Percentiles rank a stretch among this genome's conserved stretches.
phyloP scores from a whole-genome alignment of 805 yeast genomes.

The Yarrowia yakushimensis region DNA sequence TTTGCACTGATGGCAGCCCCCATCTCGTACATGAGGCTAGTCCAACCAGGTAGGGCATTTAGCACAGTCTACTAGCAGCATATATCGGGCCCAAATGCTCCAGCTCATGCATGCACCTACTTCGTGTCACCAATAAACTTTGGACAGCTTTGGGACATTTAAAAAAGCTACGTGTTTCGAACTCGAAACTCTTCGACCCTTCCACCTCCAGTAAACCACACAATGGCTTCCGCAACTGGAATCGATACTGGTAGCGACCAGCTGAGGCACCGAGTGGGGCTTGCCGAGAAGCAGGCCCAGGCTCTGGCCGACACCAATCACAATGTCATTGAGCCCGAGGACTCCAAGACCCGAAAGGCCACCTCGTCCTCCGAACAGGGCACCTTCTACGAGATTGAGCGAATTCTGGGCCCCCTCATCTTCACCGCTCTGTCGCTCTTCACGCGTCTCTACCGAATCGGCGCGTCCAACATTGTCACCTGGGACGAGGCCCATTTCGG shows the following conservation, averaged over 20 bases:
- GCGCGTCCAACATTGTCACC: constrained; percentile 65
- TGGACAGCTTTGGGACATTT: constrained; percentile 14
- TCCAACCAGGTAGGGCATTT: background rate
- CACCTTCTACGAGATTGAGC: constrained; percentile 19
- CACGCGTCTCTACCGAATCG: constrained; percentile 58
- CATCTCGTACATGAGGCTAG: background rate
- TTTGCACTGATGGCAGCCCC: too few species aligned
- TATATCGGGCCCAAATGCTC: too few species aligned
- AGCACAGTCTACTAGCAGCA: background rate
- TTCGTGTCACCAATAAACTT: background rate
- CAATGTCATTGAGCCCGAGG: constrained; percentile 18
- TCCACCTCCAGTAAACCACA: background rate
- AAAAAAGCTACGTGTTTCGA: constrained; percentile 22
- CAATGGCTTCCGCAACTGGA: constrained; percentile 24
- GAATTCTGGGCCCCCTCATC: constrained; percentile 29
- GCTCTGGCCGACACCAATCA: constrained; percentile 1
- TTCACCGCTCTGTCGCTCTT: constrained; percentile 56
- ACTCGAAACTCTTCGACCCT: background rate
- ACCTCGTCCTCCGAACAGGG: background rate
- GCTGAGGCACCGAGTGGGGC: constrained; percentile 21
- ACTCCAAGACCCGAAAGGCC: background rate
- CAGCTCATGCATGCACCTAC: background rate
- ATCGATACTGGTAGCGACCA: constrained; percentile 23
- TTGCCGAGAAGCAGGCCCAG: constrained; percentile 4
- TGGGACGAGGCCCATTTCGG: constrained; percentile 99